Base-by-base conservation (phyloP, 163 green algal genomes). In the Prototheca cutis region DNA sequence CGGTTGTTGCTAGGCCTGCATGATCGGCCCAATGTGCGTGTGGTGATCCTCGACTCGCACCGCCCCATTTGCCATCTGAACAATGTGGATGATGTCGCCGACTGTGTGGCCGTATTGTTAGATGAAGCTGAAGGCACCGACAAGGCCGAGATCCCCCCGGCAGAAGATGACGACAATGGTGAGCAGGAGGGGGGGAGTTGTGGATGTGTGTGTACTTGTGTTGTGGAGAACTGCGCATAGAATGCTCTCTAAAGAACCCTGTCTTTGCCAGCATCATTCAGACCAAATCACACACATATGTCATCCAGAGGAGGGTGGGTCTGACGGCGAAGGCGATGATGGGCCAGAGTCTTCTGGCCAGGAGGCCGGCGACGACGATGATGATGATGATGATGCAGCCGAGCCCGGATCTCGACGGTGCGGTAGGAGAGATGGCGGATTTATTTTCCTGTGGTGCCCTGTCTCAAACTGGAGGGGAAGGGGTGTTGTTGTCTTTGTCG, bases 21-120 rank as follows among this genome's bases (percentile, higher is more conserved):
- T 0, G 48, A 56, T 25, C 42, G 55, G 2, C 31, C 45, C 21
- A 82, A 80, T 40, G 65, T 85, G 19, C 75, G 82, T 23, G 78
- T 87, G 10, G 71, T 91, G 32, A 82, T 95, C 30, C 67, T 95
- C 17, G 88, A 96, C 73, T 81, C 75, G 40, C 87, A 94, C 75
- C 66, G 75, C 30, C 81, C 81, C 18, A 65, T 89, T 40, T 65
- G 78, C 58, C 75, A 82, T 48, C 52, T 73, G 21, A 51, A 68
- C 27, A 87, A 88, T 53, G 31, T 66, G 28, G 40, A 67, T 21
- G 61, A 70, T 57, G 58, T 30, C 49, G 55, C 67, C 10, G 34
- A 70, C 6, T 56, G 67, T 15, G 42, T 75, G 13, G 55, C 62
- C 19, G 70, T 74, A 21, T 31, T 79, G 24, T 52, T 72, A 36